Evolutionary conservation across 2,329 filamentous ascomycete genomes (phyloP), one percentile per base, ranked within the genome.

Genomic region (Alternaria conjuncta): DNA sequence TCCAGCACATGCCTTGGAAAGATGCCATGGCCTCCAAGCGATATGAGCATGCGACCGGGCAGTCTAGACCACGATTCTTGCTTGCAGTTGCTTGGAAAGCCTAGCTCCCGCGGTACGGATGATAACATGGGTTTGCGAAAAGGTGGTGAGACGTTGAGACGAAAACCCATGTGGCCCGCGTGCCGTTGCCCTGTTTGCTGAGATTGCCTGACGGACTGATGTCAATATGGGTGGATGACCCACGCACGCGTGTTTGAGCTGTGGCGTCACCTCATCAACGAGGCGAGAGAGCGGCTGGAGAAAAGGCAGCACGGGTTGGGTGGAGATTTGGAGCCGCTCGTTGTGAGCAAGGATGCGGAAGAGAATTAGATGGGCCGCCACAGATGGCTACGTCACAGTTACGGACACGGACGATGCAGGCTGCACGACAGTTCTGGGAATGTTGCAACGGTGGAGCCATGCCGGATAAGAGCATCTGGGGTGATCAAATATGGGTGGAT

Each of bases 381-480:
- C 55, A 57, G 21, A 65, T 41, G 47, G 43, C 55, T 67, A 67
- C 61, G 64, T 67, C 64, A 67, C 55, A 32, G n/a, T 8, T 45
- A 12, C 30, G 25, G 36, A 36, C 32, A 28, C 36, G n/a, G 36
- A 41, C n/a, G 11, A 15, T 15, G 30, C 30, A 32, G 12, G 30
- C 12, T 32, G 30, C 30, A 41, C 32, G 41, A 43, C 41, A 13
- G 13, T n/a, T 58, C 50, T 21, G 15, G 49, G 23, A 47, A 28
- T 18, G 6, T 4, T 53, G 49, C 55, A 45, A 50, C 44, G 30
- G 55, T 23, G 43, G 10, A 47, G 55, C n/a, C 20, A 25, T 36
- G 49, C 49, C 30, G 49, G 49, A 53, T 53, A 36, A 41, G 47
- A 32, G 26, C 21, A 44, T 36, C 41, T 41, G 45, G 21, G 43